Conservation (phyloP, 108 stramenopile species). For the Conticribra guillardii region DNA sequence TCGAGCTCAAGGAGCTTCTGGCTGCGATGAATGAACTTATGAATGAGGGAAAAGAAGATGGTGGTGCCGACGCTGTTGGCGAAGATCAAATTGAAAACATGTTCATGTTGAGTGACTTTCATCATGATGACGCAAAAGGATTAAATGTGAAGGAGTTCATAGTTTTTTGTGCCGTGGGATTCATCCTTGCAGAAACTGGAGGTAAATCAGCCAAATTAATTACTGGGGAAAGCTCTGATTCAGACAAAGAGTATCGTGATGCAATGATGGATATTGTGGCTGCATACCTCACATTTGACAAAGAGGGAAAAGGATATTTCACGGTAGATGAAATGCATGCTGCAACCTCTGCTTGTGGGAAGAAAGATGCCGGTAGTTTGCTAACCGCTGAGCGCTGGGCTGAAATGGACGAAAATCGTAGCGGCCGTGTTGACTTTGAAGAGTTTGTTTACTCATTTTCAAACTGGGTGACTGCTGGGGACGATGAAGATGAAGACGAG, state of each 20-base stretch:
- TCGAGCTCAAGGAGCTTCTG: constrained; percentile 38
- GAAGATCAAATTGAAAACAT: constrained; percentile 42
- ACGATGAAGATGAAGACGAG: constrained; percentile 40
- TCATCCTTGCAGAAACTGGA: constrained; percentile 53
- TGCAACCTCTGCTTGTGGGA: constrained; percentile 28
- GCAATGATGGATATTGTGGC: constrained; percentile 59
- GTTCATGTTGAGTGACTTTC: constrained; percentile 53
- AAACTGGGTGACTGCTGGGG: constrained; percentile 45
- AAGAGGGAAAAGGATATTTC: constrained; percentile 51
- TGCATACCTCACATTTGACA: constrained; percentile 52
- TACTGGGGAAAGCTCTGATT: constrained; percentile 46
- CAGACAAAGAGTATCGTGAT: constrained; percentile 47
- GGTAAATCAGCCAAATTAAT: constrained; percentile 42
- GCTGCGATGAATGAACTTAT: constrained; percentile 50
- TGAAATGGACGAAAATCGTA: constrained; percentile 48
- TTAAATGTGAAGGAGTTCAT: constrained; percentile 54
- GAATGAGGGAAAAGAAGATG: constrained; percentile 9
- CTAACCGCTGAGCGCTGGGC: constrained; percentile 50
- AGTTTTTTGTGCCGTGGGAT: constrained; percentile 53
- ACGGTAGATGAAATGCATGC: constrained; percentile 55
- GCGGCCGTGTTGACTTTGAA: constrained; percentile 50
- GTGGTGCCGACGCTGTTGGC: constrained; percentile 21
- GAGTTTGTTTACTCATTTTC: constrained; percentile 55
- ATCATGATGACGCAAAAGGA: constrained; percentile 40
- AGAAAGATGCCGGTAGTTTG: constrained; percentile 48